Base-by-base conservation (phyloP, 768 basidiomycete species). In the Pisolithus albus region DNA sequence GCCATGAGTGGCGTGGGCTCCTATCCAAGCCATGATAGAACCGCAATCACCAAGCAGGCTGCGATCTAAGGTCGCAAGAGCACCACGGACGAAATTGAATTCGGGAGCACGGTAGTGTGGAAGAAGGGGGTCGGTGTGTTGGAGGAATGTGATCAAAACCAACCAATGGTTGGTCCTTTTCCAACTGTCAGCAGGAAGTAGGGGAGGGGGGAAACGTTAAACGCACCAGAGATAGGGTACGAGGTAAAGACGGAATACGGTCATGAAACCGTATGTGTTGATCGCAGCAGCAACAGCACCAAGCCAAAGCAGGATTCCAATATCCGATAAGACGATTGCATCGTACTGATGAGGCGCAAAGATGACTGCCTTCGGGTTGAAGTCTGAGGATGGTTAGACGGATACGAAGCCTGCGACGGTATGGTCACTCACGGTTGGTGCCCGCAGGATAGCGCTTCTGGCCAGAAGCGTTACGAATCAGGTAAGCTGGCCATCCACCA, bases 121-220 rank as follows among this genome's bases (percentile, higher is more conserved):
- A 41, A 98, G 81, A 43, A 87, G 68, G 18, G 94, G 92, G 72
- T 97, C 95, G 61, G 95, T 97, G 76, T 99, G 95, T 74, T 99
- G 95, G 47, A 97, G 77, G 86, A 92, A 97, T 18, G 93, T 96
- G 74, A 97, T 96, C 61, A 92, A 63, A 52, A 97, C 91, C 49
- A 97, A 79, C 93, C 93, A 96, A 76, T 92, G 90, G 76, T 91
- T 91, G 49, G 86, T 82, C 83, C 81, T 84, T 53, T 9, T 11
- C 13, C 41, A 21, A 41, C 55, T 4, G 16, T 53, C 8, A 46
- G 50, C 11, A 26, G 50, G 34, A 19, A 10, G 43, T 11, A 9
- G 28, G 18, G 13, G 37, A 2, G 7, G 7, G 37, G 2, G 7
- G 7, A 19, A 24, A 4, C 23, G 37, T 11, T 9, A 30, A 1